Percentiles rank a stretch among this genome's conserved stretches.
Evolutionary conservation across 2,329 filamentous ascomycete genomes (phyloP).

Genomic region (Cladophialophora immunda): DNA sequence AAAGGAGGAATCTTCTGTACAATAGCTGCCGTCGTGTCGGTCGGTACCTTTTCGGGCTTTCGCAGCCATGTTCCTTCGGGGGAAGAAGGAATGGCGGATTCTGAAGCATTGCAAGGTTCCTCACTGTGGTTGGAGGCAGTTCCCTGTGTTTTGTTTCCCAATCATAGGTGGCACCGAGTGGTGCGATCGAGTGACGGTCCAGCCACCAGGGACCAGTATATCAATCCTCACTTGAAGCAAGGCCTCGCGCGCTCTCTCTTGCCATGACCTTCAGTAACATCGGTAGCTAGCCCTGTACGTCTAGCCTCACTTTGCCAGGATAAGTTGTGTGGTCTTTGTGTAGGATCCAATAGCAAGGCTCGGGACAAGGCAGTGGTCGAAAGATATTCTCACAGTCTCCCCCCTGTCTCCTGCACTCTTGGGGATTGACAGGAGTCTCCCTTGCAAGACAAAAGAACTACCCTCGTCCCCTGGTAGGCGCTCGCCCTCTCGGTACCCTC

Average conservation of each 20-base stretch:
- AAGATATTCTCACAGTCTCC: background rate
- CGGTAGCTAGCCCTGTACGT: background rate
- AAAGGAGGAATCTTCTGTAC: slow-evolving; percentile 15
- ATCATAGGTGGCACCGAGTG: background rate
- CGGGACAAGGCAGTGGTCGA: background rate
- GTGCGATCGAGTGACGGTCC: slow-evolving; percentile 3
- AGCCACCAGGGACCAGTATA: background rate
- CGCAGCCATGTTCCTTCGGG: slow-evolving; percentile 6
- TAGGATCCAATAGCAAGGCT: background rate
- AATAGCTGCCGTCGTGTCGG: slow-evolving; percentile 14
- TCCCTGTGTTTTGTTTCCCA: slow-evolving; percentile 4
- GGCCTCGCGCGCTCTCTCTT: background rate
- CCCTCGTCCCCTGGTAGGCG: background rate
- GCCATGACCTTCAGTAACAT: background rate
- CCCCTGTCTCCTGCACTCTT: background rate
- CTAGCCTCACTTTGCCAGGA: background rate
- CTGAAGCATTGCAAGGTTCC: slow-evolving; percentile 1
- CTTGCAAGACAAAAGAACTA: slow-evolving; percentile 3
- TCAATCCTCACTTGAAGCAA: background rate
- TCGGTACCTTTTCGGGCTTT: slow-evolving; percentile 15
- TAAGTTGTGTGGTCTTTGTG: background rate
- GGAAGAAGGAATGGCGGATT: background rate
- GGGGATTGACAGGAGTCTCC: background rate
- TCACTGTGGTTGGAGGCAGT: slow-evolving; percentile 1
- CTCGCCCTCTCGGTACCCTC: too few species aligned